These are phyloP conservation scores for Paecilomyces dactylethromorphus DNA, from an alignment of 2,329 filamentous ascomycete genomes.

Conservation along the genomic window DNA sequence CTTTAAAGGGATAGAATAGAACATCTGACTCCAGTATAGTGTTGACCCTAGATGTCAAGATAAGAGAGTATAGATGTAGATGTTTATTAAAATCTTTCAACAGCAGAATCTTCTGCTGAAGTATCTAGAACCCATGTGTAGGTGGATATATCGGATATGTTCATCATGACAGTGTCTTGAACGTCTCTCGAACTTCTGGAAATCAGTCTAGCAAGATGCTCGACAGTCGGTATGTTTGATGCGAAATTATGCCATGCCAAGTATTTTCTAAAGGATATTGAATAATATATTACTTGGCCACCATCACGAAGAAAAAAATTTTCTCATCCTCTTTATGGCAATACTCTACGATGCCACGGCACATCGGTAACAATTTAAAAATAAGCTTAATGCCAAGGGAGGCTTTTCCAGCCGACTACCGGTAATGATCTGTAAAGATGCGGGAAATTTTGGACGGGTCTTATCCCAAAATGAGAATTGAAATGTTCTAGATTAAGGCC, in stretches of 20 bases:
- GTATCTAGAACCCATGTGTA: no score
- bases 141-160: no score
- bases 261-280: background rate
- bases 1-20: background rate
- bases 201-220: background rate
- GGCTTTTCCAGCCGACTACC: background rate
- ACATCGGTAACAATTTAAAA: background rate
- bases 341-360: background rate
- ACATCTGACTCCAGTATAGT: background rate
- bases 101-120: background rate
- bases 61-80: background rate
- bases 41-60: background rate
- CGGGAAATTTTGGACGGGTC: background rate
- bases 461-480: background rate
- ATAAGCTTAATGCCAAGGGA: background rate
- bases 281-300: background rate
- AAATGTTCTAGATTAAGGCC: background rate
- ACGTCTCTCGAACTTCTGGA: no score
- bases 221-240: background rate
- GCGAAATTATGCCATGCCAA: background rate
- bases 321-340: background rate
- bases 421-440: background rate
- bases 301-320: background rate
- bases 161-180: background rate
- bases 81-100: background rate